phyloP scores from a whole-genome alignment of 805 yeast species.

The Candida gorgasii region DNA sequence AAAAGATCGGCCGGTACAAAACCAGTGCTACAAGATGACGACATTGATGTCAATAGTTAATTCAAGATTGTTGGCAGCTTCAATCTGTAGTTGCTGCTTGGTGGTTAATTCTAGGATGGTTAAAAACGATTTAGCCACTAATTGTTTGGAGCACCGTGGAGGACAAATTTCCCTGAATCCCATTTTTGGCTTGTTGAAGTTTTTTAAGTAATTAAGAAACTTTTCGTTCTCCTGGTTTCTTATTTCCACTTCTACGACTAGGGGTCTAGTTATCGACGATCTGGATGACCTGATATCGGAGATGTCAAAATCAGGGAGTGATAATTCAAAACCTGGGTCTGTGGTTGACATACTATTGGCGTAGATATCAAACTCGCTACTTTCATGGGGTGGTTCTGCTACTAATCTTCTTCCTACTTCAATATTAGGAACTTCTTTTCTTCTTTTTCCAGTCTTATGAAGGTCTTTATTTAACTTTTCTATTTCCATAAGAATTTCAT shows the following conservation, averaged over 20 bases:
- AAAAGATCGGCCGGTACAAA: slow-evolving; percentile 1
- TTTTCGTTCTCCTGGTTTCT: slow-evolving; percentile 3
- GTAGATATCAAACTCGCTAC: slow-evolving; percentile 1
- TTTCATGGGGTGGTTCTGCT: neutral
- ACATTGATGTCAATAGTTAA: slow-evolving; percentile 3
- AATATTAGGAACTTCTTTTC: neutral
- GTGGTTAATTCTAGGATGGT: slow-evolving; percentile 28
- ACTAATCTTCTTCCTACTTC: slow-evolving; percentile 14
- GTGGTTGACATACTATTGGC: neutral
- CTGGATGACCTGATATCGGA: slow-evolving; percentile 9
- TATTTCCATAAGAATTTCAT: slow-evolving; percentile 1
- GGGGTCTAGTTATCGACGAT: neutral
- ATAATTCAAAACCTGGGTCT: slow-evolving; percentile 18
- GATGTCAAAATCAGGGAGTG: slow-evolving; percentile 23
- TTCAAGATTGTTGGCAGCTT: neutral
- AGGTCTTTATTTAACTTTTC: neutral
- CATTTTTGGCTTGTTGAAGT: slow-evolving; percentile 1
- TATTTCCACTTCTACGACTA: neutral
- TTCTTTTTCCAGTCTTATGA: too few relatives aligned
- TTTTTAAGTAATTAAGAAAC: slow-evolving; percentile 4
- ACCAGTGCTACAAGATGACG: slow-evolving; percentile 3
- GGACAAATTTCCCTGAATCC: slow-evolving; percentile 14
- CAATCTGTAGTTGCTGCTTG: slow-evolving; percentile 7
- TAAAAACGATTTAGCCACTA: slow-evolving; percentile 31
- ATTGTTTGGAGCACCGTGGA: slow-evolving; percentile 14